A percentile compares a stretch with the other conserved stretches of the same genome.
Conservation (phyloP, 1,284 basidiomycete genomes). For the Ustilago vetiveriae region DNA sequence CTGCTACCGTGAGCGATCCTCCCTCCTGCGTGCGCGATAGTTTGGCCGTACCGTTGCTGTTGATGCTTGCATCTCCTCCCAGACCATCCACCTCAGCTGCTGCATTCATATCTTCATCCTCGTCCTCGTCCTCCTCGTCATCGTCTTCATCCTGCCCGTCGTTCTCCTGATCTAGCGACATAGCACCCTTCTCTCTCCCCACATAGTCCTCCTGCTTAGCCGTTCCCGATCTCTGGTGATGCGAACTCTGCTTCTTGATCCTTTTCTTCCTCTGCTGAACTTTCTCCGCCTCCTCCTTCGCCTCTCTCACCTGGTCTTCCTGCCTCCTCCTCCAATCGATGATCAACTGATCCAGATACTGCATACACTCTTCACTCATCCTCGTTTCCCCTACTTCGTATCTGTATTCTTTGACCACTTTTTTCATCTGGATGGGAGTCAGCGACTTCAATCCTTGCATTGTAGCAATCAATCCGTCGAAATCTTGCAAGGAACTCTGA, state of each 20-base stretch:
- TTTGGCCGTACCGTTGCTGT: slow-evolving; percentile 41
- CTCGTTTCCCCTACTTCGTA: slow-evolving; percentile 90
- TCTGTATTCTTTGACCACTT: slow-evolving; percentile 90
- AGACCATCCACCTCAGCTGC: slow-evolving; percentile 2
- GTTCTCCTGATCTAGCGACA: slow-evolving; percentile 19
- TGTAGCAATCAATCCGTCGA: slow-evolving; percentile 85
- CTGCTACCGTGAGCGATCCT: slow-evolving; percentile 40
- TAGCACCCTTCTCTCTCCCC: background rate
- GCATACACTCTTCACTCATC: slow-evolving; percentile 92
- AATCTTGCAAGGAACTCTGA: slow-evolving; percentile 72
- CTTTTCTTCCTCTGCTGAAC: slow-evolving; percentile 28
- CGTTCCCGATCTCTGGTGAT: slow-evolving; percentile 49
- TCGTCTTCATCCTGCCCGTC: background rate
- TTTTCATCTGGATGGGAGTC: slow-evolving; percentile 93
- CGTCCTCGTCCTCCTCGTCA: slow-evolving; percentile 3
- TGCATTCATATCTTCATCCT: slow-evolving; percentile 3
- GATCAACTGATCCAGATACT: slow-evolving; percentile 91
- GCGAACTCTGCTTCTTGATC: slow-evolving; percentile 24
- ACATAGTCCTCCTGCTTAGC: slow-evolving; percentile 50
- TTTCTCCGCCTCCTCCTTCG: slow-evolving; percentile 27
- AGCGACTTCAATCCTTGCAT: slow-evolving; percentile 86
- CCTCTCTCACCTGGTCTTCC: slow-evolving; percentile 36
- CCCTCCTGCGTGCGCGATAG: background rate
- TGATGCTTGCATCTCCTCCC: slow-evolving; percentile 21
- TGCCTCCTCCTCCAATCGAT: slow-evolving; percentile 86